A percentile compares a stretch with the other conserved stretches of the same genome.
These are phyloP conservation scores for Aspergillus sp. DNA, from an alignment of 2,329 filamentous ascomycete species.

Conservation along the genomic window DNA sequence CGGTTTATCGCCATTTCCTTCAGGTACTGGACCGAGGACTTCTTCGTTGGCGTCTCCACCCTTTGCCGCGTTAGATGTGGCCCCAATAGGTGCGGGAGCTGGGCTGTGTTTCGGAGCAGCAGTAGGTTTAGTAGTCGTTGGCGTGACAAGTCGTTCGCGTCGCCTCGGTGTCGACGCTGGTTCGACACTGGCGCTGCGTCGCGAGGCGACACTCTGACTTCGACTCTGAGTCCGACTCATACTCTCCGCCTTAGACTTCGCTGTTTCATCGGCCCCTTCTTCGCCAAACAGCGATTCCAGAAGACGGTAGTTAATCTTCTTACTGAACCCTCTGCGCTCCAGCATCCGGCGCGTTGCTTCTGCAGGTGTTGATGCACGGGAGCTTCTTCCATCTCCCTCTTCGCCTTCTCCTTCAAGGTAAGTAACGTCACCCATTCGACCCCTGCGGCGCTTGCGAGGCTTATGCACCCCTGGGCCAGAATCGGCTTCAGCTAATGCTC, in stretches of 20 bases:
- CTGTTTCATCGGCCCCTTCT: conserved; percentile 24
- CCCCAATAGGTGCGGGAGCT: not conserved
- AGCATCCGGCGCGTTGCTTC: conserved; percentile 66
- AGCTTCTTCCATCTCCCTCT: conserved; percentile 61
- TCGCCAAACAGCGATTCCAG: conserved; percentile 36
- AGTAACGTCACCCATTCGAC: conserved; percentile 42
- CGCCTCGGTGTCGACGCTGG: conserved; percentile 12
- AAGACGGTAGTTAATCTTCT: conserved; percentile 65
- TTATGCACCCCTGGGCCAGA: conserved; percentile 34
- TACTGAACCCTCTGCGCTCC: conserved; percentile 64
- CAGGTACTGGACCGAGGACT: conserved; percentile 17
- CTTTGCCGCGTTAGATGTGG: conserved; percentile 4
- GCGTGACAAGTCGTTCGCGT: conserved; percentile 11
- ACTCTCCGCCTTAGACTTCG: conserved; percentile 24
- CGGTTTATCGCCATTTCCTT: conserved; percentile 6
- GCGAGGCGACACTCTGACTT: conserved; percentile 28
- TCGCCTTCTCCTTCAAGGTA: conserved; percentile 44
- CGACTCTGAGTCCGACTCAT: conserved; percentile 28
- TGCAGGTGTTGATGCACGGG: conserved; percentile 61
- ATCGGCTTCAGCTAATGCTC: conserved; percentile 57
- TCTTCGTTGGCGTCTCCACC: conserved; percentile 16
- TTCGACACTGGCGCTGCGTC: conserved; percentile 24
- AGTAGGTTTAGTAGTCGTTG: conserved; percentile 11
- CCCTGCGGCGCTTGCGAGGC: conserved; percentile 47
- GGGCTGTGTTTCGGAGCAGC: conserved; percentile 7